Evolutionary conservation across 495 filamentous ascomycete species (phyloP), one percentile per base, ranked within the genome.

Genomic region (Xeromyces bisporus): DNA sequence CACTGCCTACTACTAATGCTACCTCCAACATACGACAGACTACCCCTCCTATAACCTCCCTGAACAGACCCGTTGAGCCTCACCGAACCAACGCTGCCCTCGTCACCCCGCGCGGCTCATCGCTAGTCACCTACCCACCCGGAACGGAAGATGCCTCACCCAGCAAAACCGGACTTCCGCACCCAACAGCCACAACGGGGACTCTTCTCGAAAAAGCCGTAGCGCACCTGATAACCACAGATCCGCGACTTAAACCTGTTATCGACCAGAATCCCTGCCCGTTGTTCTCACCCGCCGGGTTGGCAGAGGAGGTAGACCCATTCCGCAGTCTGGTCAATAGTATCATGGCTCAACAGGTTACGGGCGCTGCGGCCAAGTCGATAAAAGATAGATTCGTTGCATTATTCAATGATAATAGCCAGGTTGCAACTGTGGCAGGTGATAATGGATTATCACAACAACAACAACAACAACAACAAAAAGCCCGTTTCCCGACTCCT

Each of bases 281-380:
- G 23, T 46, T 89, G 8, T 93, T 94, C 54, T 80, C 79, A 5
- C 69, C 83, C 2, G 75, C 78, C 31, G 86, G 84, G 0, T 55
- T 97, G 11, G 70, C 74, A 11, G 86, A 94, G 55, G 56, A 71
- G 39, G 67, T 93, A 38, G 80, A 96, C 50, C 87, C 89, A 2
- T 97, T 94, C 47, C 73, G 72, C 31, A 75, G 73, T 32, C 66
- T 97, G 24, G 66, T 67, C 15, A 80, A 72, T 48, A 77, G 83
- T 28, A 94, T 97, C 41, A 93, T 96, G 36, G 81, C 81, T 26
- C 89, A 97, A 51, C 89, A 97, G 51, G 87, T 97, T 8, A 89
- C 83, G 11, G 83, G 87, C 11, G 81, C 83, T 3, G 89, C 89
- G 2, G 91, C 89, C 15, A 76, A 68, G 35, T 75, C 79, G 3